Evolutionary conservation across 2,329 filamentous ascomycete species (phyloP).

Genomic region (Talaromyces sp.): DNA sequence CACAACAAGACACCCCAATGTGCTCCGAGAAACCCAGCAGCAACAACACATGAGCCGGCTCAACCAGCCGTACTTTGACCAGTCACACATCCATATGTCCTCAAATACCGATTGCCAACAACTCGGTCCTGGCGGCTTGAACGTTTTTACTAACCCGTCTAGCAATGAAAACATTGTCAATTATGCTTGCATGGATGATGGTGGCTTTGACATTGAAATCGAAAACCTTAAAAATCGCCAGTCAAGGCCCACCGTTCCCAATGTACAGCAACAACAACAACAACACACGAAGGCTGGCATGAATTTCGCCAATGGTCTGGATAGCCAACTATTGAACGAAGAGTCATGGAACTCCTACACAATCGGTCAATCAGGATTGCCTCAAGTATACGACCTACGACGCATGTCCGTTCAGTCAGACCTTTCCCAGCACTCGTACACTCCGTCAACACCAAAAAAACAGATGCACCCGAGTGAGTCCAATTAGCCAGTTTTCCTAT

Average conservation of each 20-base stretch:
- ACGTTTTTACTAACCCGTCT: slow-evolving; percentile 24
- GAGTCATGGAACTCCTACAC: slow-evolving; percentile 24
- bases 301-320: slow-evolving; percentile 15
- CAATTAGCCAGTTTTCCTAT: neutral
- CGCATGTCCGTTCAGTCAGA: slow-evolving; percentile 37
- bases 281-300: slow-evolving; percentile 18
- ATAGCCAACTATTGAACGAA: slow-evolving; percentile 21
- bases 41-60: slow-evolving; percentile 71
- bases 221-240: slow-evolving; percentile 15
- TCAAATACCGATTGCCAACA: slow-evolving; percentile 23
- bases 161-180: slow-evolving; percentile 34
- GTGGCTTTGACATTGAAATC: slow-evolving; percentile 16
- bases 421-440: slow-evolving; percentile 32
- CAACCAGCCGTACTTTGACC: slow-evolving; percentile 32
- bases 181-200: slow-evolving; percentile 19
- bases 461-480: slow-evolving; percentile 58
- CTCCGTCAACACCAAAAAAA: slow-evolving; percentile 59
- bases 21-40: slow-evolving; percentile 86
- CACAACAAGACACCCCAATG: slow-evolving; percentile 60
- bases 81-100: slow-evolving; percentile 25
- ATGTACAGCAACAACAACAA: slow-evolving; percentile 28
- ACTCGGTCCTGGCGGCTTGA: slow-evolving; percentile 28
- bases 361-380: slow-evolving; percentile 17
- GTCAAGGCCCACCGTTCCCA: slow-evolving; percentile 22
- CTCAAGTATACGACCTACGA: slow-evolving; percentile 23